Evolutionary conservation across 2,329 filamentous ascomycete genomes (phyloP).

Genomic region (Penicillium vulpinum): DNA sequence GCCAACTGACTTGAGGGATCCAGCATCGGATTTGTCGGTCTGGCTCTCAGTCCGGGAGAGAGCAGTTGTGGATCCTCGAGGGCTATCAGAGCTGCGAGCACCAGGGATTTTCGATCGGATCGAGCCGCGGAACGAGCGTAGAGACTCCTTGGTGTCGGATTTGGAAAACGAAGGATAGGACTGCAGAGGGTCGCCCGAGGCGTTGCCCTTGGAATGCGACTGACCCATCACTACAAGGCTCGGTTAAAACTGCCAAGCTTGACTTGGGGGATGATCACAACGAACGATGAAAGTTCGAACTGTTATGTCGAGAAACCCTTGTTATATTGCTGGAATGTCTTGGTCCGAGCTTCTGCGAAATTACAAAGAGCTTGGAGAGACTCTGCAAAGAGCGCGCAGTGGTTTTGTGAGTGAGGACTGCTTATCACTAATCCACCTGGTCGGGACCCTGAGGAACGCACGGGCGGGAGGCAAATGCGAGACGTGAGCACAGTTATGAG

Average conservation of each 20-base stretch:
- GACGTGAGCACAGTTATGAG: not conserved
- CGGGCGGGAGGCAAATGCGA: not conserved
- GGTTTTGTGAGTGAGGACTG: not conserved
- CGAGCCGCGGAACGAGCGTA: constrained; percentile 76
- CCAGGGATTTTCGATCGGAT: constrained; percentile 89
- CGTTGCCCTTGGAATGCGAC: constrained; percentile 55
- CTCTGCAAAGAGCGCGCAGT: constrained; percentile 3
- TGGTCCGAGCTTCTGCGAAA: constrained; percentile 26
- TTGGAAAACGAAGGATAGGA: constrained; percentile 90
- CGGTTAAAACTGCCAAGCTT: constrained; percentile 38
- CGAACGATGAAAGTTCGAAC: constrained; percentile 25
- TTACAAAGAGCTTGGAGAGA: constrained; percentile 17
- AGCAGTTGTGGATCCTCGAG: constrained; percentile 68
- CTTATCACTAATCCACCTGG: not conserved
- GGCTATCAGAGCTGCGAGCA: constrained; percentile 66
- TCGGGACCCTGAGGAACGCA: not conserved
- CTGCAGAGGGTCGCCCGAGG: constrained; percentile 65
- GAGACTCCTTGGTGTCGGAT: constrained; percentile 90
- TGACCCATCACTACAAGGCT: constrained; percentile 49
- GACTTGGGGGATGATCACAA: constrained; percentile 23
- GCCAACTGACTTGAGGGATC: constrained; percentile 70
- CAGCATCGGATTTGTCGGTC: constrained; percentile 67
- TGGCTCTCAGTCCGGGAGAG: constrained; percentile 61
- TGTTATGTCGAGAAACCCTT: constrained; percentile 25
- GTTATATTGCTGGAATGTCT: constrained; percentile 32